phyloP scores from a whole-genome alignment of 495 filamentous ascomycete species.

The Penicillium chermesinum region DNA sequence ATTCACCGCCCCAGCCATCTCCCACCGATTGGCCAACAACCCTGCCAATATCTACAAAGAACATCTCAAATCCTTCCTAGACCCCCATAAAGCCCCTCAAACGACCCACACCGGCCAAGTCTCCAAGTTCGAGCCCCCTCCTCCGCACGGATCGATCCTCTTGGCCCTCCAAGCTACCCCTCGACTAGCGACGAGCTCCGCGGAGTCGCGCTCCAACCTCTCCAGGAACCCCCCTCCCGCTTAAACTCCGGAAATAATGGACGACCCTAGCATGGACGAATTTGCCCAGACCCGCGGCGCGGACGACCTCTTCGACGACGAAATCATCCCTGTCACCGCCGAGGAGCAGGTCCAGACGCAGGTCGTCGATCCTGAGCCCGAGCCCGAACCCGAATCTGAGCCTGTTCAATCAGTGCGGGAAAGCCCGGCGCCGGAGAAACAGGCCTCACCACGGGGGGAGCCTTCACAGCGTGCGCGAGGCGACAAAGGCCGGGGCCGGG shows the following conservation, averaged over 20 bases:
- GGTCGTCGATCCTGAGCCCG: constrained; percentile 13
- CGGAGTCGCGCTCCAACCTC: background rate
- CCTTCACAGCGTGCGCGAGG: constrained; percentile 30
- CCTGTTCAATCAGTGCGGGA: constrained; percentile 5
- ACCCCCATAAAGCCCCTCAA: background rate
- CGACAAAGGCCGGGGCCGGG: constrained; percentile 33
- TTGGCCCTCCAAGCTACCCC: constrained; percentile 23
- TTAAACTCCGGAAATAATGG: no score
- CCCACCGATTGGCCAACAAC: background rate
- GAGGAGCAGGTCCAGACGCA: constrained; percentile 30
- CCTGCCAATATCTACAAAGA: background rate
- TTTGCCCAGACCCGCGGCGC: constrained; percentile 63
- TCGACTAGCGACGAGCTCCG: constrained; percentile 8
- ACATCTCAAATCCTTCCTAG: background rate
- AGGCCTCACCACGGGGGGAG: constrained; percentile 16
- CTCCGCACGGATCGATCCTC: constrained; percentile 21
- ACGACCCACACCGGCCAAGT: background rate
- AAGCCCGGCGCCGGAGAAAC: constrained; percentile 11
- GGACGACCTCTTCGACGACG: constrained; percentile 69
- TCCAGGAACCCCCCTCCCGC: no score
- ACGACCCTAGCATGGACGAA: constrained; percentile 34
- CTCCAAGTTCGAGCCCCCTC: background rate
- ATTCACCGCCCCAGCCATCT: background rate
- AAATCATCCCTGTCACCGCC: constrained; percentile 56
- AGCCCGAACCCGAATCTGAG: constrained; percentile 5